Conservation (phyloP, 1,139 yeast genomes). For the Pichia sp. region DNA sequence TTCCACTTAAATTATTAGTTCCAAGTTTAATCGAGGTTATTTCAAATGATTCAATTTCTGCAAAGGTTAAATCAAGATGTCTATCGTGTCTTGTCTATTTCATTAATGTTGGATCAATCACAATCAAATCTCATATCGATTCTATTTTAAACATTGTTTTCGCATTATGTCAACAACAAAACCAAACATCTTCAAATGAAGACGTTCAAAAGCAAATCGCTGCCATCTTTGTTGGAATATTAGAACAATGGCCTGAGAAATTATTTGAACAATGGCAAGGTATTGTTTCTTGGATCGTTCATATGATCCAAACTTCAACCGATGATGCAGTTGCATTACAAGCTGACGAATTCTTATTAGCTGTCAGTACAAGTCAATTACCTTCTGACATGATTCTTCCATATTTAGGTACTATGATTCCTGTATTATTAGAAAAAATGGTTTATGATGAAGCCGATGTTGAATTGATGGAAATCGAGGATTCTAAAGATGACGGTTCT, state of each 20-base stretch:
- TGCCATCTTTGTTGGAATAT: slow-evolving; percentile 67
- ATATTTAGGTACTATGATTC: slow-evolving; percentile 61
- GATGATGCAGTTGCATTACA: slow-evolving; percentile 82
- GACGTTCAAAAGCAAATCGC: slow-evolving; percentile 75
- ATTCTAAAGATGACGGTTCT: slow-evolving; percentile 64
- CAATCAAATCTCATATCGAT: slow-evolving; percentile 65
- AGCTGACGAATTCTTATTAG: slow-evolving; percentile 88
- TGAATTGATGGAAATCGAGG: slow-evolving; percentile 64
- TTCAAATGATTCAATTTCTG: slow-evolving; percentile 34
- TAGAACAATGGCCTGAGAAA: slow-evolving; percentile 81
- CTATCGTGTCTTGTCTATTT: slow-evolving; percentile 78
- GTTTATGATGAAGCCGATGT: slow-evolving; percentile 85
- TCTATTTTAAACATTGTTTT: slow-evolving; percentile 64
- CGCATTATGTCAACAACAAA: slow-evolving; percentile 51
- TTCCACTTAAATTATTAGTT: slow-evolving; percentile 65
- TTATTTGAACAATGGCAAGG: slow-evolving; percentile 80
- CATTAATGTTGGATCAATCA: slow-evolving; percentile 64
- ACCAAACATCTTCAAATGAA: slow-evolving; percentile 35
- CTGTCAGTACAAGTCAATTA: slow-evolving; percentile 63
- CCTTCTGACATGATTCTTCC: slow-evolving; percentile 52
- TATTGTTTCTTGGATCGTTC: slow-evolving; percentile 79
- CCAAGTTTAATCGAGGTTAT: slow-evolving; percentile 60
- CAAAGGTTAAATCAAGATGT: slow-evolving; percentile 60
- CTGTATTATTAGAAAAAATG: slow-evolving; percentile 78
- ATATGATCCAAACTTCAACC: slow-evolving; percentile 59